Percentiles rank a stretch among this genome's conserved stretches.
Conservation (phyloP, 2,329 filamentous ascomycete species). For the Neopestalotiopsis sp. region DNA sequence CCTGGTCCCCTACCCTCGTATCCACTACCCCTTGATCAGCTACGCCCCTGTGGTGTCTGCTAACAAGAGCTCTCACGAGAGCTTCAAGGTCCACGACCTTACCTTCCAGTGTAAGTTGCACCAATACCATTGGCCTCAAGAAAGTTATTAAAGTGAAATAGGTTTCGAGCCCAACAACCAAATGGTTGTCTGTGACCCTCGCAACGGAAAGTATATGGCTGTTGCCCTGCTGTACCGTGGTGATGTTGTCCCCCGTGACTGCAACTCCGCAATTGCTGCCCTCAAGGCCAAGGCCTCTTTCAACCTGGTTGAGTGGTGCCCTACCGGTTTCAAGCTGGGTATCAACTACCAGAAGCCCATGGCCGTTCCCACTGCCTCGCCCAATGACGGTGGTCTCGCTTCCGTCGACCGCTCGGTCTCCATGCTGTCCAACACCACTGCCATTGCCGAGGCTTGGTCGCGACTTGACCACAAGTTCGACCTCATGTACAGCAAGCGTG, state of each 20-base stretch:
- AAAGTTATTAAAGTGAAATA: slow-evolving; percentile 36
- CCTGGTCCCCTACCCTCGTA: slow-evolving; percentile 75
- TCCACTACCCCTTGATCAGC: slow-evolving; percentile 76
- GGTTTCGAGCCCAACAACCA: slow-evolving; percentile 81
- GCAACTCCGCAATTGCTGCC: slow-evolving; percentile 68
- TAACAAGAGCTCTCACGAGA: slow-evolving; percentile 82
- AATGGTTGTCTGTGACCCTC: slow-evolving; percentile 78
- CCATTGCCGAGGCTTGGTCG: slow-evolving; percentile 76
- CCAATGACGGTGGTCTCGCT: slow-evolving; percentile 63
- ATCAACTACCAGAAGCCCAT: slow-evolving; percentile 77
- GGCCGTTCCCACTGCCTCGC: slow-evolving; percentile 57
- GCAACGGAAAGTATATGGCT: slow-evolving; percentile 80
- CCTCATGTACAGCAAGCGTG: slow-evolving; percentile 80
- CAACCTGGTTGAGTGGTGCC: slow-evolving; percentile 79
- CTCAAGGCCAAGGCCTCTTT: slow-evolving; percentile 76
- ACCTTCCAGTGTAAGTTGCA: slow-evolving; percentile 71
- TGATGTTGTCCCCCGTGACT: slow-evolving; percentile 74
- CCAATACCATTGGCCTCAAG: background rate
- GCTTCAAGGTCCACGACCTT: slow-evolving; percentile 82
- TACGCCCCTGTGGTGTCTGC: slow-evolving; percentile 75
- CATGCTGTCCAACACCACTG: slow-evolving; percentile 78
- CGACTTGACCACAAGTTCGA: slow-evolving; percentile 78
- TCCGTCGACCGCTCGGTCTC: slow-evolving; percentile 68
- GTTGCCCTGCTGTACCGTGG: slow-evolving; percentile 75
- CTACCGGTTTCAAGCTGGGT: slow-evolving; percentile 77